Evolutionary conservation across 2,329 filamentous ascomycete species (phyloP).

Genomic region (Fusarium agapanthi): DNA sequence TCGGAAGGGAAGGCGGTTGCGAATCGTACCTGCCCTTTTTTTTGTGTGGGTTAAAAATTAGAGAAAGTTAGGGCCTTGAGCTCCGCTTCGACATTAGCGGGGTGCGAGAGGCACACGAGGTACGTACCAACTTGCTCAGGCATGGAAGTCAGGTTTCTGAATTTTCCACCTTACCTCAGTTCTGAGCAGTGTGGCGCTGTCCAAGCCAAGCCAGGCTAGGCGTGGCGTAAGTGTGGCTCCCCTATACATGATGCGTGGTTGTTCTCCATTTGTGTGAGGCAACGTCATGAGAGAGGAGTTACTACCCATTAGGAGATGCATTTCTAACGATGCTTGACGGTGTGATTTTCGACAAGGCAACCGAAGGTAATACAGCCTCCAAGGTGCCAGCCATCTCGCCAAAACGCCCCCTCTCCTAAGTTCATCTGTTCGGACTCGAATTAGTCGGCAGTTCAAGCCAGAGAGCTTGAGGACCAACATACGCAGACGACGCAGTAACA

Average conservation of each 20-base stretch:
- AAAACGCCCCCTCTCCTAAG: not conserved
- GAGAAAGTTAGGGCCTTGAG: slow-evolving; percentile 54
- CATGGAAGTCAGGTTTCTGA: not conserved
- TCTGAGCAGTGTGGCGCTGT: slow-evolving; percentile 1
- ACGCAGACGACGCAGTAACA: not conserved
- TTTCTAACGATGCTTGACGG: not conserved
- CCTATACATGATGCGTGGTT: not conserved
- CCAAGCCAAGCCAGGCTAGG: not conserved
- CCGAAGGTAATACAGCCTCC: not conserved
- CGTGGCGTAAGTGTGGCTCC: slow-evolving; percentile 7
- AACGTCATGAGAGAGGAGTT: not conserved
- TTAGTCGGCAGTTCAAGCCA: not conserved
- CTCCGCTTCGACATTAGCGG: slow-evolving; percentile 32
- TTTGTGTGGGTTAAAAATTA: slow-evolving; percentile 61
- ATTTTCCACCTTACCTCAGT: not conserved
- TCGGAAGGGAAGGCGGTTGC: slow-evolving; percentile 45
- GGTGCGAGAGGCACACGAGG: not conserved
- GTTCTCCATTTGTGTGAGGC: not conserved
- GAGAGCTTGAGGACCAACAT: not conserved
- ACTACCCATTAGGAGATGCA: not conserved
- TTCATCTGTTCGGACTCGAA: not conserved
- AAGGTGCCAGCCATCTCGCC: not conserved
- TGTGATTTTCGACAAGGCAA: no score
- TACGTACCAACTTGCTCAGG: not conserved
- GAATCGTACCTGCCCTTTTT: slow-evolving; percentile 50